These are phyloP conservation scores for Zygosaccharomyces rouxii DNA, from an alignment of 805 yeast species.

Conservation along the genomic window DNA sequence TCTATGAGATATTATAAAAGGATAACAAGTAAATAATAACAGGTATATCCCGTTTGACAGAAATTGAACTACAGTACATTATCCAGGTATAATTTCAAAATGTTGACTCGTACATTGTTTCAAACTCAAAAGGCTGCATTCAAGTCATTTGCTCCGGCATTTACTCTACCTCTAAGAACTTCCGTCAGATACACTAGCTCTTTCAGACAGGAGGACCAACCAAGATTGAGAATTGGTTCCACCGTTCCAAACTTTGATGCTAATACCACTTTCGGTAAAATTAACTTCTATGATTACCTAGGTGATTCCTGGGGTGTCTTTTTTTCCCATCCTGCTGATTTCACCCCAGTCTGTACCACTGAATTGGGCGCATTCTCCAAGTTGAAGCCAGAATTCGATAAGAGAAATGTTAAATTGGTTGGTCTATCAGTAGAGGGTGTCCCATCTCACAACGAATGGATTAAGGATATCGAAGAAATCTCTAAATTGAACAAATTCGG, in stretches of 20 bases:
- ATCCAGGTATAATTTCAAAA: background rate
- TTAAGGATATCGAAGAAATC: constrained; percentile 84
- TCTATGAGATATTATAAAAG: background rate
- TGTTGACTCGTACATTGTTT: background rate
- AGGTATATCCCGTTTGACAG: background rate
- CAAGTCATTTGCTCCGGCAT: background rate
- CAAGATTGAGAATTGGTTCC: constrained; percentile 71
- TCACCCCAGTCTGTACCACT: constrained; percentile 95
- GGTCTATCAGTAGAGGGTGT: constrained; percentile 86
- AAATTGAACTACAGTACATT: background rate
- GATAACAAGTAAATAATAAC: background rate
- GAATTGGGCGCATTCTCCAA: constrained; percentile 92
- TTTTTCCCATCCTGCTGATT: constrained; percentile 94
- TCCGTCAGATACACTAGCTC: constrained; percentile 39
- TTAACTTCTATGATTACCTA: constrained; percentile 82
- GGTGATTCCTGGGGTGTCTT: constrained; percentile 84
- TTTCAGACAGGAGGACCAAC: constrained; percentile 52
- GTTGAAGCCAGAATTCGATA: constrained; percentile 80
- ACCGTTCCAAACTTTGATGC: constrained; percentile 86
- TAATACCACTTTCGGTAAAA: constrained; percentile 73
- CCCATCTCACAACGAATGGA: constrained; percentile 79
- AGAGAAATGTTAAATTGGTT: constrained; percentile 81
- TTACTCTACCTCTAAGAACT: constrained; percentile 18
- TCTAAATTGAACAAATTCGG: constrained; percentile 65
- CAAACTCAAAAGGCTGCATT: constrained; percentile 1